Evolutionary conservation across 257 asterid species (phyloP).

Genomic region (Primulina tabacum): DNA sequence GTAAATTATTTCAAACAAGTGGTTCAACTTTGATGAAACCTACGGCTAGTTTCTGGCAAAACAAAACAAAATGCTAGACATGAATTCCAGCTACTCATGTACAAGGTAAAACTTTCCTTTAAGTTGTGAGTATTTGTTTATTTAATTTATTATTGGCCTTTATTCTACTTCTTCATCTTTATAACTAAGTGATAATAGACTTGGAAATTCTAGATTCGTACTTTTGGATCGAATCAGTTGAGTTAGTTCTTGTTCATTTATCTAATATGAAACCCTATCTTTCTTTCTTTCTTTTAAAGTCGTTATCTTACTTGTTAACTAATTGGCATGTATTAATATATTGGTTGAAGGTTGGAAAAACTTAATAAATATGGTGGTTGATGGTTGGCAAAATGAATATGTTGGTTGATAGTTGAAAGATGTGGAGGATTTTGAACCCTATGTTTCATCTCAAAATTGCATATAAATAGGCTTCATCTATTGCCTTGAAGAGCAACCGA

Average conservation of each 20-base stretch:
- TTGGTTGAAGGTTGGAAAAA: no score
- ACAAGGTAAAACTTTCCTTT: constrained; percentile 43
- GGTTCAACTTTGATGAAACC: constrained; percentile 74
- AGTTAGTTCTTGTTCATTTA: constrained; percentile 1
- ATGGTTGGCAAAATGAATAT: no score
- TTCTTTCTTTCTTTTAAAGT: not conserved
- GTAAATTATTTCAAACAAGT: constrained; percentile 36
- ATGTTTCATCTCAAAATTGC: no score
- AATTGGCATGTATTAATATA: no score
- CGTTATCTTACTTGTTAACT: not conserved
- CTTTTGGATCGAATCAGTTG: not conserved
- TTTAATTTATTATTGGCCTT: not conserved
- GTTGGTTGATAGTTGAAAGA: no score
- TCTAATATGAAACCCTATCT: not conserved
- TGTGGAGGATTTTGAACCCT: no score
- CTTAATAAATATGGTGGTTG: no score
- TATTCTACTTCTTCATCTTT: not conserved
- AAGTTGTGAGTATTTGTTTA: not conserved
- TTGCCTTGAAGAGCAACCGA: no score
- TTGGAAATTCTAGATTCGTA: not conserved
- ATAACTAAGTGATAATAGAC: not conserved
- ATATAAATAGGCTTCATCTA: no score
- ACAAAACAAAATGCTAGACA: constrained; percentile 37
- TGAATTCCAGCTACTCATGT: constrained; percentile 30
- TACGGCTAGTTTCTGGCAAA: constrained; percentile 90